A percentile compares a stretch with the other conserved stretches of the same genome.
phyloP scores from a whole-genome alignment of 148 eudicot genomes.

The Spergularia bocconei region DNA sequence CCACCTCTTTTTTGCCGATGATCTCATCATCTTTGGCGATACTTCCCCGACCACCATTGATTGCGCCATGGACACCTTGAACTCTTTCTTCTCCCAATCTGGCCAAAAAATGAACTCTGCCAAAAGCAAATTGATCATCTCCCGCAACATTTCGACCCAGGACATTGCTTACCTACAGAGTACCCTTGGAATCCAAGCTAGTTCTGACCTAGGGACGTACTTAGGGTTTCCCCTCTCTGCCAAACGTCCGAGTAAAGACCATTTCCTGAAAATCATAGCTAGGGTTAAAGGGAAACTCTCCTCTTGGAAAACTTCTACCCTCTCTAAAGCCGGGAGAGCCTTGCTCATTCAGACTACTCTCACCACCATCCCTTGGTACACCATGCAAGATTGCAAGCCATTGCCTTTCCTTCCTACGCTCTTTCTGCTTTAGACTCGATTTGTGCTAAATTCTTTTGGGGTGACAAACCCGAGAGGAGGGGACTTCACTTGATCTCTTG shows the following conservation, averaged over 20 bases:
- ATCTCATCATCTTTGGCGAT: background rate
- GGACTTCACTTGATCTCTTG: too few relatives aligned
- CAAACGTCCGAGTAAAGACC: background rate
- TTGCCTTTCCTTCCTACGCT: background rate
- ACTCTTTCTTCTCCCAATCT: too few relatives aligned
- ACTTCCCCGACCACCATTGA: background rate
- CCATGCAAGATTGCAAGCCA: background rate
- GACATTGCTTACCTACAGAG: too few relatives aligned
- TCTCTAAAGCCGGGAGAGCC: background rate
- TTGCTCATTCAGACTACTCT: background rate
- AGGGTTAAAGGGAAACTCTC: background rate
- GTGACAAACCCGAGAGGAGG: too few relatives aligned
- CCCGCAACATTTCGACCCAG: too few relatives aligned
- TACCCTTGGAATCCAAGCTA: background rate
- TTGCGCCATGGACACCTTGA: too few relatives aligned
- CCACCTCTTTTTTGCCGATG: background rate
- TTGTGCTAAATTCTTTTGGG: background rate
- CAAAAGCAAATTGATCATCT: too few relatives aligned
- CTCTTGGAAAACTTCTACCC: background rate
- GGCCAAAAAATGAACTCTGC: too few relatives aligned
- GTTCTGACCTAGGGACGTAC: background rate
- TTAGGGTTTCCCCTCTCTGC: background rate
- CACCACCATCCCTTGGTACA: background rate
- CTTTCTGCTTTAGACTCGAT: background rate
- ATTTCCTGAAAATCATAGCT: background rate